A percentile compares a stretch with the other conserved stretches of the same genome.
These are phyloP conservation scores for Aristolochia contorta DNA, from an alignment of 164 flowering plant species.

Conservation along the genomic window DNA sequence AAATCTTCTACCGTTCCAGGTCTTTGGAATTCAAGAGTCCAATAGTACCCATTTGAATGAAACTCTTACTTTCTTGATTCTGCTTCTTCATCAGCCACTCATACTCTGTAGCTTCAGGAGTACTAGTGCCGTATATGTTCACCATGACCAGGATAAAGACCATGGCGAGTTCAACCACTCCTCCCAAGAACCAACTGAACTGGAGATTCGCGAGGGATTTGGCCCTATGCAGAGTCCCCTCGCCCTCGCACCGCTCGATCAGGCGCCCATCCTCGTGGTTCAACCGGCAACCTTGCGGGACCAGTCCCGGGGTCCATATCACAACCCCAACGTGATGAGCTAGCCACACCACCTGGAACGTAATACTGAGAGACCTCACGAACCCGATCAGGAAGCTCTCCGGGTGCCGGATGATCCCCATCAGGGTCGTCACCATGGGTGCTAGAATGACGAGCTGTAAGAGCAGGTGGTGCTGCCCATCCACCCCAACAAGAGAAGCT, in stretches of 20 bases:
- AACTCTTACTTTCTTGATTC: constrained; percentile 16
- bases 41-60: constrained; percentile 28
- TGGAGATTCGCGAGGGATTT: constrained; percentile 53
- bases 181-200: constrained; percentile 51
- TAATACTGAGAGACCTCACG: constrained; percentile 55
- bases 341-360: constrained; percentile 72
- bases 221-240: constrained; percentile 43
- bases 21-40: constrained; percentile 12
- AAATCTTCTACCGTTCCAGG: constrained; percentile 30
- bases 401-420: constrained; percentile 41
- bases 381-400: constrained; percentile 55
- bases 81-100: constrained; percentile 10
- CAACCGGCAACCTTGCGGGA: constrained; percentile 56
- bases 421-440: constrained; percentile 42
- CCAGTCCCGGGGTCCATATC: constrained; percentile 60
- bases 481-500: constrained; percentile 58
- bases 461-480: constrained; percentile 49
- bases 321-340: constrained; percentile 58
- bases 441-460: constrained; percentile 30
- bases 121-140: constrained; percentile 11
- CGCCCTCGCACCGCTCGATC: constrained; percentile 43
- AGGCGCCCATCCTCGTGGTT: constrained; percentile 46
- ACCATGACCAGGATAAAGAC: constrained; percentile 28
- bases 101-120: constrained; percentile 28
- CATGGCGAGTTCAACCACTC: constrained; percentile 25